Base-by-base conservation (phyloP, 177 flowering plant genomes). In the Vitis hybrid region DNA sequence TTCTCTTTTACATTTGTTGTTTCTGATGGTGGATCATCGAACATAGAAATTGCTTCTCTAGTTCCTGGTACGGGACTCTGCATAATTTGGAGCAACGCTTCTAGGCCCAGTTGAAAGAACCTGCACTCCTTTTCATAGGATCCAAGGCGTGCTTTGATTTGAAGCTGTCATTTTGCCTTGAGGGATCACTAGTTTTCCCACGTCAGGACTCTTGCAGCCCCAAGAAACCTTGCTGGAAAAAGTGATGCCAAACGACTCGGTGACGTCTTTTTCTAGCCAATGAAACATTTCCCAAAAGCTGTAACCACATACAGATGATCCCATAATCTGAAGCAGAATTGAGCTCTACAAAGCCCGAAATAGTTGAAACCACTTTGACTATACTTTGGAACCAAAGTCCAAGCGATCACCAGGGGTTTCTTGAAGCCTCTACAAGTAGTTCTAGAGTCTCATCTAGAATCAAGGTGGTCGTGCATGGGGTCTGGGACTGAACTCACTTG, bases 41-140 rank as follows among this genome's bases (percentile, higher is more conserved):
- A 61, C 5, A 22, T 18, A 63, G 78, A 71, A 57, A 57, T 65
- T 39, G 73, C 63, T 61, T 63, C 62, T 64, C 72, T 72, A 59
- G 74, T 77, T 69, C 71, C 81, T 66, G 77, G 80, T 74, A 78
- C 87, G 73, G 91, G 77, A 80, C 79, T 80, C 59, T 75, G 83
- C 66, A 91, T 66, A 76, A 83, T 63, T 64, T 61, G 68, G 39
- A 83, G 82, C 78, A 91, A 34, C 11, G 75, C 74, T 71, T 91
- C 90, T 16, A 93, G 68, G 66, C 86, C 95, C 18, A 81, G 67
- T 15, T 77, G 70, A 59, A 88, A 80, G 63, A 78, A 81, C 60
- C 77, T 61, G 5, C 75, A 59, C 70, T 82, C 90, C 22, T 74
- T 78, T 56, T 84, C 95, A 68, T 79, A 72, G 67, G 70, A 71